A percentile compares a stretch with the other conserved stretches of the same genome.
These are phyloP conservation scores for Nyctanthes arbortristis DNA, from an alignment of 257 asterid species.

Conservation along the genomic window DNA sequence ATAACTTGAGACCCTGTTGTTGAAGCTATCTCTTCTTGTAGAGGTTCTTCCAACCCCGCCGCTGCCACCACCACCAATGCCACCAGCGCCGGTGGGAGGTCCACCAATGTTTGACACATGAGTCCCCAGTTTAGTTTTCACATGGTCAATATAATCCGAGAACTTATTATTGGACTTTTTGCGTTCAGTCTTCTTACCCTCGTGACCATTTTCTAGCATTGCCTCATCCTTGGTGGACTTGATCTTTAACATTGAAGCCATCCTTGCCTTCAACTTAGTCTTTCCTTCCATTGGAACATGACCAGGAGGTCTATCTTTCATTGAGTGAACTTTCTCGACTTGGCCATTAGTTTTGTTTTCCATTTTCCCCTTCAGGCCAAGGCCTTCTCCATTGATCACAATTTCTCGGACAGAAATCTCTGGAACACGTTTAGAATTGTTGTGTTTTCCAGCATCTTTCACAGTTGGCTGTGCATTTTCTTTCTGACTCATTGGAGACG, in stretches of 20 bases:
- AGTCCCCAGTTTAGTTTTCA: constrained; percentile 38
- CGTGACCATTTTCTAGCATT: neutral
- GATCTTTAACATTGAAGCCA: neutral
- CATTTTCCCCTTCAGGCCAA: neutral
- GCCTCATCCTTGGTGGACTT: constrained; percentile 10
- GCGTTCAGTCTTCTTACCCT: neutral
- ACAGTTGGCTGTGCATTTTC: too few species aligned
- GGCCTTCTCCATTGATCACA: neutral
- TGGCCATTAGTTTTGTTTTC: too few species aligned
- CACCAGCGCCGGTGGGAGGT: too few species aligned
- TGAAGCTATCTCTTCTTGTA: constrained; percentile 53
- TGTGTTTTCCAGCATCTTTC: too few species aligned
- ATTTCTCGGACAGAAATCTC: too few species aligned
- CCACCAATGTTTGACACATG: constrained; percentile 33
- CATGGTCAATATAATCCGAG: constrained; percentile 31
- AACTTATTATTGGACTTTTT: constrained; percentile 15
- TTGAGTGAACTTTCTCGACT: too few species aligned
- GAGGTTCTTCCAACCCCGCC: constrained; percentile 14
- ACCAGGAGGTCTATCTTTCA: neutral
- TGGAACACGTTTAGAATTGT: too few species aligned
- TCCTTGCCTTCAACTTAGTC: neutral
- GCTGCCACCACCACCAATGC: neutral
- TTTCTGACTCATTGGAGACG: too few species aligned
- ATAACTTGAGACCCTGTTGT: constrained; percentile 41
- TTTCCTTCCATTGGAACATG: neutral